phyloP scores from a whole-genome alignment of 176 grass and related monocot genomes.

The Aegilops bicornis region DNA sequence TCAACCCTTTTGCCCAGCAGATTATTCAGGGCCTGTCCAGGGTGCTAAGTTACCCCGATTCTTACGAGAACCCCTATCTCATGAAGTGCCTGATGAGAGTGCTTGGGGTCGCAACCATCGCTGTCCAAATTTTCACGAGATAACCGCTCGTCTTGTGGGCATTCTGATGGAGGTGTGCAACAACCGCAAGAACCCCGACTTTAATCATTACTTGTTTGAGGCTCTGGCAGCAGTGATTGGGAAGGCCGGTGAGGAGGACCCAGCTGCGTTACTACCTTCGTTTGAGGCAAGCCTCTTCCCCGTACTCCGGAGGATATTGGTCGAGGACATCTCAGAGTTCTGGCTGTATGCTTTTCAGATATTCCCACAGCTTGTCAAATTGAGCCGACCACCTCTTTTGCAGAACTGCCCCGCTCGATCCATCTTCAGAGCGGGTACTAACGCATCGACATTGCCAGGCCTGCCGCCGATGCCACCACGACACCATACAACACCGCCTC shows the following conservation, averaged over 20 bases:
- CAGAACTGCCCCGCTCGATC: slow-evolving; percentile 31
- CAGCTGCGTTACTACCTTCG: slow-evolving; percentile 37
- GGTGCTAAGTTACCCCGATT: too few relatives aligned
- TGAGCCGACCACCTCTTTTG: slow-evolving; percentile 73
- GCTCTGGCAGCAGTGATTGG: slow-evolving; percentile 80
- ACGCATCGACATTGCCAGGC: too few relatives aligned
- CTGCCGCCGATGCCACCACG: too few relatives aligned
- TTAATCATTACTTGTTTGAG: slow-evolving; percentile 96
- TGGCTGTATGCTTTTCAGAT: slow-evolving; percentile 95
- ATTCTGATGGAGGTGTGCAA: slow-evolving; percentile 79
- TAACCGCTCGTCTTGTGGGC: slow-evolving; percentile 52
- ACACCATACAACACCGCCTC: too few relatives aligned
- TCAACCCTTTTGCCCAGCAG: too few relatives aligned
- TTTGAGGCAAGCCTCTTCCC: slow-evolving; percentile 84
- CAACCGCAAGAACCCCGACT: slow-evolving; percentile 89
- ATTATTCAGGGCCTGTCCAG: too few relatives aligned
- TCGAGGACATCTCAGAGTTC: slow-evolving; percentile 89
- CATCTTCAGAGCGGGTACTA: too few relatives aligned
- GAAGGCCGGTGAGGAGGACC: slow-evolving; percentile 60
- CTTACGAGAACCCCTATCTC: too few relatives aligned
- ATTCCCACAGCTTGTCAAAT: slow-evolving; percentile 80
- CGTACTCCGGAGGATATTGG: slow-evolving; percentile 84
- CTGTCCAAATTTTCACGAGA: slow-evolving; percentile 24
- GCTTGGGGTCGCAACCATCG: too few relatives aligned
- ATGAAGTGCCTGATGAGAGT: too few relatives aligned